phyloP scores from a whole-genome alignment of 495 filamentous ascomycete genomes.

The Xylaria nigripes region DNA sequence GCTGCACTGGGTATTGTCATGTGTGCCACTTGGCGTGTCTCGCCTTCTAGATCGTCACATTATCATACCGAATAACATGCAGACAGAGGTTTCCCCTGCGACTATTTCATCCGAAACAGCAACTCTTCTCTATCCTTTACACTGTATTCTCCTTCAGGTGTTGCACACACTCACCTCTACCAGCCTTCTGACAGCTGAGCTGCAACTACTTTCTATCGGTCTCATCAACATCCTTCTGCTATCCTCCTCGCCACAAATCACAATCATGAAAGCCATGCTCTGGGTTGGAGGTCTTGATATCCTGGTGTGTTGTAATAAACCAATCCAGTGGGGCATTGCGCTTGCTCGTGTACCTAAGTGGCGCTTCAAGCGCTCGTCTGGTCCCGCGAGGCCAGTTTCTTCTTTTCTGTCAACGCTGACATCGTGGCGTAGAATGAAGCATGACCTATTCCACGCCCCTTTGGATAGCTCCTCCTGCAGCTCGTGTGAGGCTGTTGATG shows the following conservation, averaged over 20 bases:
- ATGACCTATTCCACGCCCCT: conserved; percentile 23
- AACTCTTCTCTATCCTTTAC: conserved; percentile 70
- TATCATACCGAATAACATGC: not conserved
- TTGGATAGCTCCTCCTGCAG: conserved; percentile 26
- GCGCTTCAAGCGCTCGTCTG: conserved; percentile 59
- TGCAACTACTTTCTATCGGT: conserved; percentile 74
- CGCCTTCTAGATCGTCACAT: not conserved
- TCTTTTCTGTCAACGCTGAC: conserved; percentile 22
- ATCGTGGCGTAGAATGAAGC: conserved; percentile 23
- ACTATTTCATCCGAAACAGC: conserved; percentile 51
- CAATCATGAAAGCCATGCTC: conserved; percentile 72
- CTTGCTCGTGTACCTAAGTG: conserved; percentile 84
- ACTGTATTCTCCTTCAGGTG: conserved; percentile 68
- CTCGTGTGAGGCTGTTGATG: conserved; percentile 25
- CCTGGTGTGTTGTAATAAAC: conserved; percentile 61
- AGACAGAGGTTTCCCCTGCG: not conserved
- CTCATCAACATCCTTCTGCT: conserved; percentile 78
- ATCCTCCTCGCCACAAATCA: conserved; percentile 70
- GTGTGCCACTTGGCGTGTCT: conserved; percentile 46
- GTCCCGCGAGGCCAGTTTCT: conserved; percentile 18
- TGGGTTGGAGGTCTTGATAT: conserved; percentile 81
- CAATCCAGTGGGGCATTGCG: conserved; percentile 79
- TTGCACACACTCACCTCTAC: conserved; percentile 77
- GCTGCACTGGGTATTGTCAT: conserved; percentile 65
- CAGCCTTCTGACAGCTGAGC: conserved; percentile 74